phyloP scores from a whole-genome alignment of 495 filamentous ascomycete species.

The Choiromyces venosus region DNA sequence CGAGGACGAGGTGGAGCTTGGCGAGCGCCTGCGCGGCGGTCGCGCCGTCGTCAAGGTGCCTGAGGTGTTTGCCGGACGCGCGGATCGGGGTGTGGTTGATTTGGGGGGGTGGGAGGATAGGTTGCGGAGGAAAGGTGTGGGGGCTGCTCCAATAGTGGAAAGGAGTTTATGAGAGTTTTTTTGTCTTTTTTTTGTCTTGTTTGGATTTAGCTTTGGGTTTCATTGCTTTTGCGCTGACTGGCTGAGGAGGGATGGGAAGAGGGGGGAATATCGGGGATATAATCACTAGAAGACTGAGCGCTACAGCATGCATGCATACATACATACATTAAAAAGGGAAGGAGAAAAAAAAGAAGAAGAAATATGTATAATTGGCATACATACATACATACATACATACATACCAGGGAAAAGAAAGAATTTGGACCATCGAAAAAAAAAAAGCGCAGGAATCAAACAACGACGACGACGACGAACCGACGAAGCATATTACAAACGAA shows the following conservation, averaged over 20 bases:
- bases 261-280: background rate
- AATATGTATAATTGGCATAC: background rate
- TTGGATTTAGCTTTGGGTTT: background rate
- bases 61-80: conserved; percentile 27
- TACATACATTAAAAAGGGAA: no score
- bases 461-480: no score
- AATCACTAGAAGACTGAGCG: background rate
- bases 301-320: no score
- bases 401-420: no score
- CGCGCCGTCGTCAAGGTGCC: conserved; percentile 34
- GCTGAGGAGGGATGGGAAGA: no score
- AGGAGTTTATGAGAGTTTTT: no score
- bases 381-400: no score
- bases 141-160: no score
- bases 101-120: conserved; percentile 29
- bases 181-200: no score
- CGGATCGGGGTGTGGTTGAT: conserved; percentile 33
- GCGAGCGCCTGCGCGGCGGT: conserved; percentile 29
- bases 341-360: no score
- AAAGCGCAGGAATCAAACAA: background rate
- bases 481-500: no score
- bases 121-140: conserved; percentile 14
- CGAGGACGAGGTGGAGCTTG: conserved; percentile 12
- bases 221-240: background rate
- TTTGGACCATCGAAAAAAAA: background rate